These are phyloP conservation scores for Plasmodium berghei DNA, from an alignment of 169 alveolate species.

Conservation along the genomic window DNA sequence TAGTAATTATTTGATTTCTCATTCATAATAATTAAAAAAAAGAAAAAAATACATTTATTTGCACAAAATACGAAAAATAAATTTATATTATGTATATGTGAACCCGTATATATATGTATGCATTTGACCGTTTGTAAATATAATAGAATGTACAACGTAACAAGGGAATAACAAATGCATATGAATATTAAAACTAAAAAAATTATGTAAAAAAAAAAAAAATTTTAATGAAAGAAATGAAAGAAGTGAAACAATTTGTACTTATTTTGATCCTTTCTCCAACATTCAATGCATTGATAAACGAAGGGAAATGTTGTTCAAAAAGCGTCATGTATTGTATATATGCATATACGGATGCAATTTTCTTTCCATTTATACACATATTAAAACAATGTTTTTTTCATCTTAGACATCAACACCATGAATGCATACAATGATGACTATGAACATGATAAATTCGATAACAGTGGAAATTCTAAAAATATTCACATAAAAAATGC, in stretches of 20 bases:
- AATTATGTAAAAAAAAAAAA: not conserved
- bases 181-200: not conserved
- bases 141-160: not conserved
- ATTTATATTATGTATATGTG: not conserved
- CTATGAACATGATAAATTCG: slow-evolving; percentile 45
- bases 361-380: not conserved
- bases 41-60: not conserved
- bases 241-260: not conserved
- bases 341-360: not conserved
- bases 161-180: not conserved
- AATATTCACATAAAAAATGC: slow-evolving; percentile 48
- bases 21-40: slow-evolving; percentile 4
- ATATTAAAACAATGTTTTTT: not conserved
- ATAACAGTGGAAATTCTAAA: slow-evolving; percentile 31
- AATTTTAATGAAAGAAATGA: not conserved
- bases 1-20: slow-evolving; percentile 28
- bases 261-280: not conserved
- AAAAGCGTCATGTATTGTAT: not conserved
- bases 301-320: not conserved
- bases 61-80: not conserved
- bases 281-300: too few species aligned
- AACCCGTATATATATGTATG: not conserved
- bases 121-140: not conserved
- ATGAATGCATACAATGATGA: slow-evolving; percentile 50
- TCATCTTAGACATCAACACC: slow-evolving; percentile 39